Evolutionary conservation across 164 flowering plant genomes (phyloP), one percentile per base, ranked within the genome.

Genomic region (Vitis rotundifolia): DNA sequence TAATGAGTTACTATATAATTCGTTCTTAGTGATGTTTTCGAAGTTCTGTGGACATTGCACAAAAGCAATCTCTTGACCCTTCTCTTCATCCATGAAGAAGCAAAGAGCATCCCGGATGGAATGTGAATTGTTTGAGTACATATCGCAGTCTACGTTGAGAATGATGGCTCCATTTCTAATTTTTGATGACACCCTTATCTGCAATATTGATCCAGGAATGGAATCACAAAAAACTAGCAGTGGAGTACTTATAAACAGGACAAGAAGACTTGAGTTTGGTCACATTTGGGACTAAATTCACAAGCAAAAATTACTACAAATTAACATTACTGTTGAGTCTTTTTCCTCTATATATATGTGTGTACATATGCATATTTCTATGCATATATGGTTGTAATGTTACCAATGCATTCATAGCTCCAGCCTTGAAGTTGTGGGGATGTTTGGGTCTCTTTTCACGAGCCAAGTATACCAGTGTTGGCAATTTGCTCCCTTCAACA

Each of bases 371-470:
- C 44, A 37, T 37, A 37, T 37, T 31, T 31, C 44, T 31, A 3
- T 3, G 44, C 44, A 31, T 37, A 37, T 37, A 37, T 37, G 44
- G 44, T 37, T 37, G 44, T 37, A 37, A 53, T 5, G 67, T 76
- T 82, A 87, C 88, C 84, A 87, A 26, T 44, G 90, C 79, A 73
- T 85, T 85, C 87, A 85, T 79, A 3, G 87, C 78, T 60, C 88
- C 90, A 31, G 88, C 88, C 71, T 85, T 87, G 77, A 81, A 87
- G 83, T 85, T 78, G 52, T 85, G 90, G 29, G 67, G 68, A 51
- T 67, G 69, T 0, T 73, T 53, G 2, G 88, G 82, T 68, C 80
- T 81, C 68, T 87, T 87, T 70, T 85, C 90, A 8, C 88, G 82
- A 1, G 90, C 82, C 59, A 87, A 22, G 60, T 87, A 87, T 15